Evolutionary conservation across 169 alveolate species (phyloP).

Genomic region (Plasmodium sp.): DNA sequence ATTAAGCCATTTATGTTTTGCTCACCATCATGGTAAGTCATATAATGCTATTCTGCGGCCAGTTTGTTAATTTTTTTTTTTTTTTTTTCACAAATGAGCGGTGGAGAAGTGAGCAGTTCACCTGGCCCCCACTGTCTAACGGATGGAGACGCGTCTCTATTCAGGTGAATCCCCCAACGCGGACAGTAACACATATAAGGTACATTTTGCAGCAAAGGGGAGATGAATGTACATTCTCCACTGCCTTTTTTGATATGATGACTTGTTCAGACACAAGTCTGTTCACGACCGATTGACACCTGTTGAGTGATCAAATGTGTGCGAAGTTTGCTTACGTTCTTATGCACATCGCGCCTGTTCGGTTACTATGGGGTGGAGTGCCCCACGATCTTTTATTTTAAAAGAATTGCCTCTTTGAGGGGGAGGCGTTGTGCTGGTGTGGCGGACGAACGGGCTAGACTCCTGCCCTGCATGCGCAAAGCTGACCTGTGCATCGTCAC

Average conservation of each 20-base stretch:
- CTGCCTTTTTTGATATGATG: neutral
- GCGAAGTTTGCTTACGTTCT: neutral
- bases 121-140: neutral
- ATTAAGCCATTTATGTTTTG: neutral
- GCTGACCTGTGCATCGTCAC: neutral
- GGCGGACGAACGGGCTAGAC: neutral
- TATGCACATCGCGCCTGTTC: neutral
- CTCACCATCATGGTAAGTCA: neutral
- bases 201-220: neutral
- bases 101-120: neutral
- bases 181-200: neutral
- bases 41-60: neutral
- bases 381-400: neutral
- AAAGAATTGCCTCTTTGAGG: neutral
- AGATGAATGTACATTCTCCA: neutral
- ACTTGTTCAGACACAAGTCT: neutral
- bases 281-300: neutral
- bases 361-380: neutral
- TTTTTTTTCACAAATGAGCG: neutral
- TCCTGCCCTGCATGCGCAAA: neutral
- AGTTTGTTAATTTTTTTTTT: neutral
- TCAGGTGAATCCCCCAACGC: neutral
- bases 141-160: neutral
- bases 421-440: neutral
- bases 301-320: neutral